Percentiles rank a stretch among this genome's conserved stretches.
These are phyloP conservation scores for Schwanniomyces yamadae DNA, from an alignment of 805 yeast genomes.

Conservation along the genomic window DNA sequence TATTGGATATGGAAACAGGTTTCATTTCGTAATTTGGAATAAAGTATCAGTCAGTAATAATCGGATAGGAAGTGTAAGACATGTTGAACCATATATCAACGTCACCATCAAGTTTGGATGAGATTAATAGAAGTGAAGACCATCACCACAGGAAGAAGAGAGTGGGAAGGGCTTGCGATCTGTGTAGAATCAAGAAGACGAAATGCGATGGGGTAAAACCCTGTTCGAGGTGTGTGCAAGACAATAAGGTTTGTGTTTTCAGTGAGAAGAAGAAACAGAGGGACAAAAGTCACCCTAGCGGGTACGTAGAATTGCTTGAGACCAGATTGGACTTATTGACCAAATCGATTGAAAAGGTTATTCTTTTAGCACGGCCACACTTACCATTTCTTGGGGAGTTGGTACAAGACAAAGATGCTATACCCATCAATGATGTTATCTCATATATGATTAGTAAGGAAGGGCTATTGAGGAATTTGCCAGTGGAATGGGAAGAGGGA, in stretches of 20 bases:
- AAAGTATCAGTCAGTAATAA: too few relatives aligned
- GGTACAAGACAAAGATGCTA: slow-evolving; percentile 11
- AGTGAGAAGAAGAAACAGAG: slow-evolving; percentile 53
- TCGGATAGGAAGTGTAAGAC: too few relatives aligned
- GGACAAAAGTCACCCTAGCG: slow-evolving; percentile 57
- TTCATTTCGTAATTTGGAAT: too few relatives aligned
- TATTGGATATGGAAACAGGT: too few relatives aligned
- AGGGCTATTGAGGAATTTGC: slow-evolving; percentile 38
- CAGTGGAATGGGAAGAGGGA: slow-evolving; percentile 47
- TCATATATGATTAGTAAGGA: slow-evolving; percentile 39
- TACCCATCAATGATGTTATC: slow-evolving; percentile 51
- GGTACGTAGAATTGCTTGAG: slow-evolving; percentile 63
- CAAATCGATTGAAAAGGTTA: slow-evolving; percentile 46
- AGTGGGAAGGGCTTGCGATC: slow-evolving; percentile 65
- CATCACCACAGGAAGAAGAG: slow-evolving; percentile 44
- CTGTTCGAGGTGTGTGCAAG: slow-evolving; percentile 53
- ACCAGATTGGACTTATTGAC: slow-evolving; percentile 54
- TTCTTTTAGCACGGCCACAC: slow-evolving; percentile 29
- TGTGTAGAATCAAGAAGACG: slow-evolving; percentile 61
- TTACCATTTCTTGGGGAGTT: slow-evolving; percentile 25
- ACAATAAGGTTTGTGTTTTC: slow-evolving; percentile 59
- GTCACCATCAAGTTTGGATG: slow-evolving; percentile 8
- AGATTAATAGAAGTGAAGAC: slow-evolving; percentile 15
- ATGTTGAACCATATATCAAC: background rate
- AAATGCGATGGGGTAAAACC: slow-evolving; percentile 65